phyloP scores from a whole-genome alignment of 805 yeast genomes.

The Lipomyces starkeyi region DNA sequence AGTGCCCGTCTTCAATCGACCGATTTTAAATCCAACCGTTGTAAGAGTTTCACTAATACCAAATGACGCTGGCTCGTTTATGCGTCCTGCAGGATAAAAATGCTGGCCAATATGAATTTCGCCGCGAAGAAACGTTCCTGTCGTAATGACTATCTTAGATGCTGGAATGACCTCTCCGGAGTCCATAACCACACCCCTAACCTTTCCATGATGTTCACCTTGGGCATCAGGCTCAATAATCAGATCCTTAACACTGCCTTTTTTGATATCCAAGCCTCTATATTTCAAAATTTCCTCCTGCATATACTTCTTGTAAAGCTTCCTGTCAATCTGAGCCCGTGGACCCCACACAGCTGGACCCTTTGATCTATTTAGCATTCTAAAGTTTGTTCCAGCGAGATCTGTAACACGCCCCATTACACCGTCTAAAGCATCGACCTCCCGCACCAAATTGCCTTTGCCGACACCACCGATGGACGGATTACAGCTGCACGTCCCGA shows the following conservation, averaged over 20 bases:
- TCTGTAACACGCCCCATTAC: conserved; percentile 87
- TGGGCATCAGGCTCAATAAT: conserved; percentile 56
- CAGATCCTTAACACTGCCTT: conserved; percentile 85
- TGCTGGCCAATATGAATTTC: conserved; percentile 91
- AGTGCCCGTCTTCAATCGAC: conserved; percentile 94
- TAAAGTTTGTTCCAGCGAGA: conserved; percentile 89
- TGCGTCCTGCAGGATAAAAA: conserved; percentile 86
- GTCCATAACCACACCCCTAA: conserved; percentile 73
- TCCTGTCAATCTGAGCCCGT: conserved; percentile 92
- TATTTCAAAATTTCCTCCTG: conserved; percentile 61
- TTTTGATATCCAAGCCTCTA: conserved; percentile 61
- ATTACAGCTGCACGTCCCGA: conserved; percentile 96
- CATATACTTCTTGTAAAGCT: conserved; percentile 79
- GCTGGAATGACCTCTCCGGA: conserved; percentile 68
- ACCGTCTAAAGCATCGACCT: conserved; percentile 97
- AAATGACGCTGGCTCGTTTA: conserved; percentile 89
- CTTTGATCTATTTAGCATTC: conserved; percentile 79
- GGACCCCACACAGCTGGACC: conserved; percentile 99
- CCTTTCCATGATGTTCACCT: conserved; percentile 22
- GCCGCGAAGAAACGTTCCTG: conserved; percentile 94
- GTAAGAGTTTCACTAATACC: conserved; percentile 82
- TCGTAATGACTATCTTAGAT: conserved; percentile 79
- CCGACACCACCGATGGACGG: conserved; percentile 99
- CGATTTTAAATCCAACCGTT: conserved; percentile 79
- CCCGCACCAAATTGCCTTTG: conserved; percentile 88